phyloP scores from a whole-genome alignment of 1,139 yeast genomes.

The Geotrichum restrictum region DNA sequence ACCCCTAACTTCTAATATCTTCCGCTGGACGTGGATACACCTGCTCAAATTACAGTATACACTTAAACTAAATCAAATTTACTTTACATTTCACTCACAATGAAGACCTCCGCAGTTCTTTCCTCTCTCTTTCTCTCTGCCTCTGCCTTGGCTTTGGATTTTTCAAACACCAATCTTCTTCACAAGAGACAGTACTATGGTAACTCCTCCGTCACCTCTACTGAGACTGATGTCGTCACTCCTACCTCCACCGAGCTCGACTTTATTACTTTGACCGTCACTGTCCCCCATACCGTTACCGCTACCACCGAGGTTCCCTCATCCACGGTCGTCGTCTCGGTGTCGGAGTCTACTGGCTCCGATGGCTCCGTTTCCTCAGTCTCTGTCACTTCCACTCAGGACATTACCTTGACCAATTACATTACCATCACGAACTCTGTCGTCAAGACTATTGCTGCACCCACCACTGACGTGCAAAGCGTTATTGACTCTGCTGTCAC shows the following conservation, averaged over 20 bases:
- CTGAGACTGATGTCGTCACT: conserved; percentile 7
- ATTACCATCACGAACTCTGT: conserved; percentile 7
- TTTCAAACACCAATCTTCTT: neutral
- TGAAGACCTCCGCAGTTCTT: conserved; percentile 8
- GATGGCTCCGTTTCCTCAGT: neutral
- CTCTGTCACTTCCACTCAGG: conserved; percentile 1
- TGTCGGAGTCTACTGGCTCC: conserved; percentile 1
- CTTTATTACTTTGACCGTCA: conserved; percentile 5
- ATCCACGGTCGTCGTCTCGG: conserved; percentile 1
- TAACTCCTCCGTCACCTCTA: neutral
- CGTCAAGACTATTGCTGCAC: conserved; percentile 7
- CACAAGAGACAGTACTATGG: conserved; percentile 1
- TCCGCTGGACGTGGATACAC: conserved; percentile 1
- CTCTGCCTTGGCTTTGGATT: conserved; percentile 5
- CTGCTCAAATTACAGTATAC: neutral
- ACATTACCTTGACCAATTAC: conserved; percentile 10
- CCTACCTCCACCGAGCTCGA: conserved; percentile 2
- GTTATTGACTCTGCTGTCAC: conserved; percentile 11
- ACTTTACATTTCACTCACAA: neutral
- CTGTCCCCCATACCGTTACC: conserved; percentile 8
- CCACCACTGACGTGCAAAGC: conserved; percentile 4
- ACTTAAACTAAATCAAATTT: neutral
- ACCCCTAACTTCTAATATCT: neutral
- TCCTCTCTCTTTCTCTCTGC: conserved; percentile 5
- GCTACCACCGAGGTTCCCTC: conserved; percentile 1